Conservation (phyloP, 257 asterid genomes). For the Lycium barbarum region DNA sequence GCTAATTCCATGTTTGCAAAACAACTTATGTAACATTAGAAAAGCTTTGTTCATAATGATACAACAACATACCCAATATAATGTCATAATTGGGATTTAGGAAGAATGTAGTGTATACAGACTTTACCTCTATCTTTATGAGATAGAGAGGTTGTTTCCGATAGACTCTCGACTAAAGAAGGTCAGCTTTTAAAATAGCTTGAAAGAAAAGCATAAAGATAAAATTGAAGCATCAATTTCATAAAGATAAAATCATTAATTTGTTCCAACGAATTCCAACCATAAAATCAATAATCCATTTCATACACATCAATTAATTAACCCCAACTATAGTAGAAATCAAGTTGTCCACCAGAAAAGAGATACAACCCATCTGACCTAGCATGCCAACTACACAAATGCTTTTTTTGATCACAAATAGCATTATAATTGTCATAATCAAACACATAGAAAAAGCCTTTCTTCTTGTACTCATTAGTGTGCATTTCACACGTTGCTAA, state of each 20-base stretch:
- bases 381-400: conserved; percentile 27
- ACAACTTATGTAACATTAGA: no score
- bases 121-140: no score
- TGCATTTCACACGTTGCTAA: neutral
- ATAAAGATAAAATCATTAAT: neutral
- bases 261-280: conserved; percentile 4
- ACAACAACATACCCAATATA: no score
- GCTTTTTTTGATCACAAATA: neutral
- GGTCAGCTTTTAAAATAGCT: no score
- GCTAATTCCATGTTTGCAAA: no score
- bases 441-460: neutral
- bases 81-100: no score
- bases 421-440: neutral
- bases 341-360: neutral
- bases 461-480: neutral
- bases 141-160: no score
- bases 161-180: no score
- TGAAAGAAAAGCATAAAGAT: no score
- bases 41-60: no score
- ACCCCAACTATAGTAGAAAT: neutral
- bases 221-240: neutral
- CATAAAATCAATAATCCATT: conserved; percentile 2
- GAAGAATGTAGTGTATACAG: no score
- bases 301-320: neutral
- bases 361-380: conserved; percentile 10